A percentile compares a stretch with the other conserved stretches of the same genome.
Conservation (phyloP, 2,329 filamentous ascomycete species). For the Aureobasidium sp. region DNA sequence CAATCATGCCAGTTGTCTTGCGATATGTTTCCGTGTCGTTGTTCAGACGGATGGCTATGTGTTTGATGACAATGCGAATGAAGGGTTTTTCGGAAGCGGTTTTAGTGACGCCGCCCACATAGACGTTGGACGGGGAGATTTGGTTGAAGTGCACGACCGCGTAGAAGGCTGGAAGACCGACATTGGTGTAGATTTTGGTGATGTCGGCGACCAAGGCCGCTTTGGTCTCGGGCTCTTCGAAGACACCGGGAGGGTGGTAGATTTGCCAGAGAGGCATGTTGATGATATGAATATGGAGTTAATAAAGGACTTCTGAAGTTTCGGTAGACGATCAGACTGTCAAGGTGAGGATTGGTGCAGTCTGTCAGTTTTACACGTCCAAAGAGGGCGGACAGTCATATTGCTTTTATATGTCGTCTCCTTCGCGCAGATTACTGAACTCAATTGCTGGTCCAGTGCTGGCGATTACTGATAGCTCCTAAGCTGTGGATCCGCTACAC, state of each 20-base stretch:
- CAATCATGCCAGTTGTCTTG: conserved; percentile 24
- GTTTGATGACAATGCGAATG: conserved; percentile 31
- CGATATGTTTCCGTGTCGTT: conserved; percentile 20
- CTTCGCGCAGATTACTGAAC: not conserved
- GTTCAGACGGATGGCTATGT: conserved; percentile 28
- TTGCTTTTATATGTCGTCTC: not conserved
- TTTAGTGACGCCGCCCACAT: conserved; percentile 28
- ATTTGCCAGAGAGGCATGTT: conserved; percentile 41
- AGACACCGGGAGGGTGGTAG: conserved; percentile 34
- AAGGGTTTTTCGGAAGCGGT: conserved; percentile 27
- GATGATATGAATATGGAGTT: too few species aligned
- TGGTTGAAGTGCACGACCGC: conserved; percentile 38
- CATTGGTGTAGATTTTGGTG: conserved; percentile 35
- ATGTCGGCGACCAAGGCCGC: conserved; percentile 31
- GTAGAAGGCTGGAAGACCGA: conserved; percentile 39
- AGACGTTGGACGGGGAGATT: conserved; percentile 24
- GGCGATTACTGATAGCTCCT: conserved; percentile 4
- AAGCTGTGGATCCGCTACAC: not conserved
- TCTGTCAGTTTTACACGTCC: not conserved
- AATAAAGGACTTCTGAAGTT: too few species aligned
- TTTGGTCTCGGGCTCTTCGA: conserved; percentile 27
- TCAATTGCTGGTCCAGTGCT: not conserved
- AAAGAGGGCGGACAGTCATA: not conserved
- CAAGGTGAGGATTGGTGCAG: not conserved
- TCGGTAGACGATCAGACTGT: too few species aligned